Evolutionary conservation across 805 yeast genomes (phyloP).

Genomic region (Lachancea dasiensis): DNA sequence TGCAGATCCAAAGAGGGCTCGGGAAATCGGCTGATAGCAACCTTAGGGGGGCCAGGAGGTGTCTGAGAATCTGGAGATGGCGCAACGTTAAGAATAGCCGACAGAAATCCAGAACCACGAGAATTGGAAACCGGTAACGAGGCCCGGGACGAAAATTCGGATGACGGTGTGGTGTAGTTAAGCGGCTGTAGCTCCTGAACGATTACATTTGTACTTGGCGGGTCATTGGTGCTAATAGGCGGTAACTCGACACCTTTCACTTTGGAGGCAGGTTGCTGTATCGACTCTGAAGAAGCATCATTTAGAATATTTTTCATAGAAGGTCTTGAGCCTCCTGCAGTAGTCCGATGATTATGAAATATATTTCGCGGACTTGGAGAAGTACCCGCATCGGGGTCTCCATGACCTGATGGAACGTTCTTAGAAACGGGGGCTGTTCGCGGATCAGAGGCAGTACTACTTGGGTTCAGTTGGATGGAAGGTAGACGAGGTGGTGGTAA

Average conservation of each 20-base stretch:
- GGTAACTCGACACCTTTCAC: slow-evolving; percentile 1
- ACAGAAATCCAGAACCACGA: slow-evolving; percentile 3
- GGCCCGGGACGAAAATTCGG: background rate
- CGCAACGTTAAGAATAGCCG: slow-evolving; percentile 6
- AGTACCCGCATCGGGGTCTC: slow-evolving; percentile 4
- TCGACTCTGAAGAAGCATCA: slow-evolving; percentile 5
- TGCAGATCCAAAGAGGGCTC: background rate
- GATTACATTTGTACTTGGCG: slow-evolving; percentile 6
- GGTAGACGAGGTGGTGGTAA: slow-evolving; percentile 32
- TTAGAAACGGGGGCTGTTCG: background rate
- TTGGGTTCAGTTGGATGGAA: slow-evolving; percentile 22
- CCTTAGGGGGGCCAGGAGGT: slow-evolving; percentile 1
- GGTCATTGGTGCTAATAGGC: background rate
- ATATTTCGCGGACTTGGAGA: too few species aligned
- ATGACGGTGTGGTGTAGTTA: background rate
- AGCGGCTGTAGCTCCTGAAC: slow-evolving; percentile 11
- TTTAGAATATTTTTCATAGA: slow-evolving; percentile 12
- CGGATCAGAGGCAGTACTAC: background rate
- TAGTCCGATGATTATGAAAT: too few species aligned
- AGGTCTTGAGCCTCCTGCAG: slow-evolving; percentile 9
- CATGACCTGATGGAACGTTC: slow-evolving; percentile 9
- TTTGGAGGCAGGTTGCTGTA: background rate
- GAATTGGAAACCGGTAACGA: background rate
- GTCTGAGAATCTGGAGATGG: slow-evolving; percentile 1
- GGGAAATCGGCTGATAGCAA: slow-evolving; percentile 3